Evolutionary conservation across 192 early-diverging fungal genomes (phyloP), one percentile per base, ranked within the genome.

Genomic region (Geosiphon pyriformis): DNA sequence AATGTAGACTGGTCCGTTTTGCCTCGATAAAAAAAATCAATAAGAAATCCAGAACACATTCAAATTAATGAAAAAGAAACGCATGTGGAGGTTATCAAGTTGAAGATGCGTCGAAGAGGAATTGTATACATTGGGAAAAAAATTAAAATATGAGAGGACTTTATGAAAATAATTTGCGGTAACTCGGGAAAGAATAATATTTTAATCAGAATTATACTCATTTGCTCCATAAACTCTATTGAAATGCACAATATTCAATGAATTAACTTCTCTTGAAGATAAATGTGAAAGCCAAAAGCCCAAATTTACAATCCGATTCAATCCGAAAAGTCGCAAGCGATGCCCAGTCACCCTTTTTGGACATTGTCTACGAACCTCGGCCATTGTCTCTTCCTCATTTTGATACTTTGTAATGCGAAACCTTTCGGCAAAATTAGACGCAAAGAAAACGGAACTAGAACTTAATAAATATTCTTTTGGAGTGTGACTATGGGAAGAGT

Each of bases 251-350:
- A 7, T 60, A 60, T 33, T 31, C 22, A 60, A 31, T 60, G n/a
- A n/a, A n/a, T n/a, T n/a, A n/a, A n/a, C n/a, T n/a, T n/a, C n/a
- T n/a, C n/a, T n/a, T n/a, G n/a, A n/a, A n/a, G n/a, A n/a, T n/a
- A n/a, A n/a, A n/a, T n/a, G n/a, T n/a, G n/a, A n/a, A n/a, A n/a
- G n/a, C n/a, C n/a, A n/a, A n/a, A n/a, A n/a, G n/a, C n/a, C n/a
- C n/a, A n/a, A n/a, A n/a, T n/a, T n/a, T n/a, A n/a, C n/a, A n/a
- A n/a, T n/a, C 61, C 61, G 32, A 61, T 81, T 80, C 20, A 82
- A 61, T 15, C 80, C 80, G 10, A 83, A 72, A 25, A 82, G 63
- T 18, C 80, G 37, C 49, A 82, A 54, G 17, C 70, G 68, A 20
- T 78, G 57, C 8, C 29, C 47, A 37, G 61, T 70, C 1, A 82